Base-by-base conservation (phyloP, 805 yeast genomes). In the Ascoidea rubescens region DNA sequence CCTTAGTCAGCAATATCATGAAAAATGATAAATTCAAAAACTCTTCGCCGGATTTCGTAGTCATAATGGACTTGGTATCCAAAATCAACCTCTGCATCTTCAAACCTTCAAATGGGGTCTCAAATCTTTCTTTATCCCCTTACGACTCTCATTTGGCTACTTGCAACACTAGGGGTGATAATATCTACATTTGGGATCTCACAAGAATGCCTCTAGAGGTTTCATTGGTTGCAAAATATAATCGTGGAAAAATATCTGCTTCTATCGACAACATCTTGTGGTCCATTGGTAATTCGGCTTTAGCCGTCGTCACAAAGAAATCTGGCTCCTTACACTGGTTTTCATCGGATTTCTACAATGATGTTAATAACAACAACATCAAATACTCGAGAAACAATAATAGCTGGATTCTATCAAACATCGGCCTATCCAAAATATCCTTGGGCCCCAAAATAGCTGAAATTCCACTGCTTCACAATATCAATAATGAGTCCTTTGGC, bases 281-380 rank as follows among this genome's bases (percentile, higher is more conserved):
- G 88, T 71, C 70, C 44, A 64, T 66, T 5, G 69, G 69, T 49
- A 72, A 75, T 48, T 55, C 59, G 4, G 68, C 69, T 10, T 58
- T 81, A 54, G 77, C 81, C 0, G 66, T 81, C 46, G 68, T 79
- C 16, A 81, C 82, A 31, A 67, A 69, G 52, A 63, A 70, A 4
- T 69, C 75, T 12, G 88, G 88, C 0, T 74, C 84, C 0, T 63
- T 83, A 17, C 88, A 82, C 58, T 79, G 82, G 74, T 82, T 76
- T 60, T 72, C 43, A 10, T 37, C 43, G 2, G 14, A 37, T 37
- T 37, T 37, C 8, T 10, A 10, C 14, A 37, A 37, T 4, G 43
- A 37, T 37, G 8, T 37, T 14, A 37, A 8, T 37, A 14, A 37
- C 16, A 48, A 60, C 55, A 33, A 58, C 45, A n/a, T 51, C 52